Evolutionary conservation across 495 filamentous ascomycete species (phyloP).

Genomic region (Penicillium egyptiacum): DNA sequence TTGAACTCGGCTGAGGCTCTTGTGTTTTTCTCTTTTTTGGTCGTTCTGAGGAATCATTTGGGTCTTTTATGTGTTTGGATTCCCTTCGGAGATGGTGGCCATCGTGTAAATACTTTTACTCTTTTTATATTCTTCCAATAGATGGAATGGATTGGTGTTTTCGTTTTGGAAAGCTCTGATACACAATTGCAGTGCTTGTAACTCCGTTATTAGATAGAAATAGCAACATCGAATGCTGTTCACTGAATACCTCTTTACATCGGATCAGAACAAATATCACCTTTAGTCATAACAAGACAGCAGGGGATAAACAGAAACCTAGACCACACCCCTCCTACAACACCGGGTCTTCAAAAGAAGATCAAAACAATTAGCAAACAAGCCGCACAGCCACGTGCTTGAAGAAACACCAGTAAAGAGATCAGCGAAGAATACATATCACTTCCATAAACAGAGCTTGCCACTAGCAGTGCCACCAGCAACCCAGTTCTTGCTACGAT

Average conservation of each 20-base stretch:
- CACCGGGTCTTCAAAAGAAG: not conserved
- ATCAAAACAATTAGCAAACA: not conserved
- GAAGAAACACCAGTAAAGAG: not conserved
- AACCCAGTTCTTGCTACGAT: conserved; percentile 86
- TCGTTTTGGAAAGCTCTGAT: conserved; percentile 2
- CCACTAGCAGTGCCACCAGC: conserved; percentile 90
- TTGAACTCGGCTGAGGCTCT: conserved; percentile 1
- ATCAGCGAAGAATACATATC: conserved; percentile 12
- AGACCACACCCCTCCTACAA: not conserved
- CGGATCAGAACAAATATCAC: not conserved
- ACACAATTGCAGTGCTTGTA: not conserved
- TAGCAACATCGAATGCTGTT: not conserved
- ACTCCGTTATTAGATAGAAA: not conserved
- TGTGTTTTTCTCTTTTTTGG: conserved; percentile 13
- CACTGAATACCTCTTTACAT: not conserved
- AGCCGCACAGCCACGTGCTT: not conserved
- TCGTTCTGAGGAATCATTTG: conserved; percentile 7
- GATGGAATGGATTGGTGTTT: conserved; percentile 35
- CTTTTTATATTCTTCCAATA: conserved; percentile 32
- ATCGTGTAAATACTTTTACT: conserved; percentile 37
- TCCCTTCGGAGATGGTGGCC: conserved; percentile 21
- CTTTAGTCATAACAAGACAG: not conserved
- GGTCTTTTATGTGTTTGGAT: conserved; percentile 8
- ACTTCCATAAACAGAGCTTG: conserved; percentile 91
- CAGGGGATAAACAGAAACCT: not conserved